These are phyloP conservation scores for Penicillium mononematosum DNA, from an alignment of 495 filamentous ascomycete species.

Conservation along the genomic window DNA sequence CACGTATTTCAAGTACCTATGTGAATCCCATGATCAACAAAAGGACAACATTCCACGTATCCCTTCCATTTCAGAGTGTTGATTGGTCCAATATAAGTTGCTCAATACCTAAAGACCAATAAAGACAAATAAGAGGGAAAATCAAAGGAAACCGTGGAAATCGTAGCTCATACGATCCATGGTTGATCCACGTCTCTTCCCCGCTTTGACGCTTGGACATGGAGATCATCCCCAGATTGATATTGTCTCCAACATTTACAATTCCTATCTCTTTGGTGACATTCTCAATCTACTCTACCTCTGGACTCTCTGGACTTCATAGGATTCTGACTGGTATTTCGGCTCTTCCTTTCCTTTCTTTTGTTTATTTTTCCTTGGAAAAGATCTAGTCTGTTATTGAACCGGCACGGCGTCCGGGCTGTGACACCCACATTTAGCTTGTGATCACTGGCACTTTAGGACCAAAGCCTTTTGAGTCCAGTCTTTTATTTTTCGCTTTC, in stretches of 20 bases:
- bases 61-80: slow-evolving; percentile 16
- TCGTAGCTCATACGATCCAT: not conserved
- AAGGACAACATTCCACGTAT: slow-evolving; percentile 24
- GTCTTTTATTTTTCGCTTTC: slow-evolving; percentile 1
- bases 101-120: not conserved
- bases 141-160: not conserved
- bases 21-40: slow-evolving; percentile 3
- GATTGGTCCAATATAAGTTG: slow-evolving; percentile 16
- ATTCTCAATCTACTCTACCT: not conserved
- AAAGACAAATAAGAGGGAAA: too few species aligned
- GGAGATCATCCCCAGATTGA: slow-evolving; percentile 16
- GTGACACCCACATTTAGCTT: not conserved
- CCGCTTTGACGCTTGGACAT: slow-evolving; percentile 25
- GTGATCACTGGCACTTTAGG: not conserved
- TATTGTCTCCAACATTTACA: not conserved
- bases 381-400: not conserved
- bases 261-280: not conserved
- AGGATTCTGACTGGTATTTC: not conserved
- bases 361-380: not conserved
- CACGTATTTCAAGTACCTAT: too few species aligned
- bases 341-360: not conserved
- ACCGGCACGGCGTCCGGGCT: not conserved
- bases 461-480: not conserved
- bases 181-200: slow-evolving; percentile 13
- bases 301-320: not conserved